Percentiles rank a stretch among this genome's conserved stretches.
These are phyloP conservation scores for Blastobotrys peoriensis DNA, from an alignment of 805 yeast species.

Conservation along the genomic window DNA sequence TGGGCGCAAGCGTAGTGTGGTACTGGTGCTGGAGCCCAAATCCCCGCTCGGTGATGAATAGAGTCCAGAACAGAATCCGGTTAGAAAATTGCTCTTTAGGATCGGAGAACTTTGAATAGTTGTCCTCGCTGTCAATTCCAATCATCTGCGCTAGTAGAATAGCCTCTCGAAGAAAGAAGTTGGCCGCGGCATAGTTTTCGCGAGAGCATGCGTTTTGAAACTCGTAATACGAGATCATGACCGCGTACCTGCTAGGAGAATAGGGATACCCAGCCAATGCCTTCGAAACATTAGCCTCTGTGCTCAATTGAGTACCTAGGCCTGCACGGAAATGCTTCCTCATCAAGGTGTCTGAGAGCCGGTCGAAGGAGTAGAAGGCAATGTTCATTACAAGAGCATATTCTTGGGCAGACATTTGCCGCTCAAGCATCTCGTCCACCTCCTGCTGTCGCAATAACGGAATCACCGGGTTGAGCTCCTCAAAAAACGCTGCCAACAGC, in stretches of 20 bases:
- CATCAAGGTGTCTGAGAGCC: conserved; percentile 3
- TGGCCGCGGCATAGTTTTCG: neutral
- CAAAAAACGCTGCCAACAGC: neutral
- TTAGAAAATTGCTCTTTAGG: neutral
- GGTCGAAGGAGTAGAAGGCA: conserved; percentile 1
- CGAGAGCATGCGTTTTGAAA: conserved; percentile 3
- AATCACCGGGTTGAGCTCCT: neutral
- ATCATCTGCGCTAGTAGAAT: neutral
- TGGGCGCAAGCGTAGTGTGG: neutral
- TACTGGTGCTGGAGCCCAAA: conserved; percentile 2
- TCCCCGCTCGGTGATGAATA: conserved; percentile 2
- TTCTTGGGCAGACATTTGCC: neutral
- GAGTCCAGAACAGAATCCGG: conserved; percentile 1
- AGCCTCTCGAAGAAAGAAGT: conserved; percentile 4
- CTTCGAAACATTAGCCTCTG: neutral
- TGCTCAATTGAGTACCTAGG: too few species aligned
- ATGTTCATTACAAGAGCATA: conserved; percentile 1
- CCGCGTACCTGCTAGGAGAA: conserved; percentile 1
- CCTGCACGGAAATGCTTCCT: too few species aligned
- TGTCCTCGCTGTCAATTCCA: conserved; percentile 1
- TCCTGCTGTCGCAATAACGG: conserved; percentile 2
- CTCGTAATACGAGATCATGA: conserved; percentile 1
- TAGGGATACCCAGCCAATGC: neutral
- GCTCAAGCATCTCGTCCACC: neutral
- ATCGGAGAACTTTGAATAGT: neutral